Percentiles rank a stretch among this genome's conserved stretches.
These are phyloP conservation scores for Cryptosporidium felis DNA, from an alignment of 169 alveolate species.

Conservation along the genomic window DNA sequence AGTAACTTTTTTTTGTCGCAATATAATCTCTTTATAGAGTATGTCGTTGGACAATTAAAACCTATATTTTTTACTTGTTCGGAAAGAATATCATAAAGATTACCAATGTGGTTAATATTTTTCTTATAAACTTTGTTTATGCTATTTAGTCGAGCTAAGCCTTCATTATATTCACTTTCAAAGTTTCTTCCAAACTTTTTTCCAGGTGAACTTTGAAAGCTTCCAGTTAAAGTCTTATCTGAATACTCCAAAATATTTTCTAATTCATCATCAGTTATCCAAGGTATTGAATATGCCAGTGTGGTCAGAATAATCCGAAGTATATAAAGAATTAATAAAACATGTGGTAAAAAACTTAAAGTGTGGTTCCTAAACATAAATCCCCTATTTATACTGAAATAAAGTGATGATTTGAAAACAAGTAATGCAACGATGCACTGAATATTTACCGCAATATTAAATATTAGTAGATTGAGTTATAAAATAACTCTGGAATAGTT, in stretches of 20 bases:
- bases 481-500: neutral
- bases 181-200: neutral
- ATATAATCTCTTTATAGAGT: neutral
- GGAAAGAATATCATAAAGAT: constrained; percentile 7
- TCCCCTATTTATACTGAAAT: neutral
- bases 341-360: neutral
- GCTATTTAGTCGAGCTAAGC: neutral
- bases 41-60: constrained; percentile 26
- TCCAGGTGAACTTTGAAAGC: neutral
- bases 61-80: constrained; percentile 42
- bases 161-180: neutral
- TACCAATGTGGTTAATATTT: neutral
- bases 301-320: neutral
- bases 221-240: neutral
- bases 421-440: neutral
- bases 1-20: neutral
- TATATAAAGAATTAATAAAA: neutral
- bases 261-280: constrained; percentile 29
- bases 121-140: neutral
- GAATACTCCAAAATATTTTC: neutral
- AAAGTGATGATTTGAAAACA: neutral
- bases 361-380: neutral
- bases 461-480: neutral
- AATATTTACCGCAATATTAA: neutral
- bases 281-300: neutral